A percentile compares a stretch with the other conserved stretches of the same genome.
Conservation (phyloP, 2,329 filamentous ascomycete genomes). For the Thyridium curvatum region DNA sequence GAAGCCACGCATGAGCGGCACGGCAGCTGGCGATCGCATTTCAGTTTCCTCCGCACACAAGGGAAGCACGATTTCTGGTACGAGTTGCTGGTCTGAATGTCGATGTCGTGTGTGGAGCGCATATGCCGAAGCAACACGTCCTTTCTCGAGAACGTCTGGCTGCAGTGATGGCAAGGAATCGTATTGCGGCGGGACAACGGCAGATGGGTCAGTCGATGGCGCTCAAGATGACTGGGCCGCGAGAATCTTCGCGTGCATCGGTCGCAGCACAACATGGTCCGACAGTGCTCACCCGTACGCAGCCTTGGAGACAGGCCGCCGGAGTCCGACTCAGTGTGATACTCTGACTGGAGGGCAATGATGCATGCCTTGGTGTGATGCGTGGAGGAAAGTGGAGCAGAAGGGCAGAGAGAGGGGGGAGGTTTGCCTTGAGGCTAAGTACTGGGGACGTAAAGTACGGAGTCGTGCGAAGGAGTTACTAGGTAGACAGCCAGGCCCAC, state of each 20-base stretch:
- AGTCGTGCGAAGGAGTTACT: no score
- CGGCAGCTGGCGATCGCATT: conserved; percentile 15
- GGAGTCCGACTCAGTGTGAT: no score
- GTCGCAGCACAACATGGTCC: conserved; percentile 7
- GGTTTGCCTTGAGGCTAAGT: no score
- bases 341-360: no score
- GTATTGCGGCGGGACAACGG: conserved; percentile 12
- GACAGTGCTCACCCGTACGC: no score
- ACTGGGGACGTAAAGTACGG: no score
- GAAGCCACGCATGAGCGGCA: conserved; percentile 14
- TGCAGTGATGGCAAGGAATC: conserved; percentile 14
- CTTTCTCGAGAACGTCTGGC: conserved; percentile 13
- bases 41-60: conserved; percentile 18
- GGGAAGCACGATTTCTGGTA: conserved; percentile 18
- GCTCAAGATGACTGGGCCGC: conserved; percentile 17
- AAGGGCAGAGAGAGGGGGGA: no score
- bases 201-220: conserved; percentile 18
- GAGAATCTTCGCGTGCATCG: conserved; percentile 15
- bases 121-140: conserved; percentile 21
- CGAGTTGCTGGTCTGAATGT: conserved; percentile 8
- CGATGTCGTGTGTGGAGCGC: conserved; percentile 14
- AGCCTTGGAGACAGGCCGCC: no score
- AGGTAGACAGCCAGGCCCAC: no score
- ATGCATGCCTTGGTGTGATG: no score
- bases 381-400: no score